Evolutionary conservation across 805 yeast genomes (phyloP).

Genomic region (Yarrowia sp.): DNA sequence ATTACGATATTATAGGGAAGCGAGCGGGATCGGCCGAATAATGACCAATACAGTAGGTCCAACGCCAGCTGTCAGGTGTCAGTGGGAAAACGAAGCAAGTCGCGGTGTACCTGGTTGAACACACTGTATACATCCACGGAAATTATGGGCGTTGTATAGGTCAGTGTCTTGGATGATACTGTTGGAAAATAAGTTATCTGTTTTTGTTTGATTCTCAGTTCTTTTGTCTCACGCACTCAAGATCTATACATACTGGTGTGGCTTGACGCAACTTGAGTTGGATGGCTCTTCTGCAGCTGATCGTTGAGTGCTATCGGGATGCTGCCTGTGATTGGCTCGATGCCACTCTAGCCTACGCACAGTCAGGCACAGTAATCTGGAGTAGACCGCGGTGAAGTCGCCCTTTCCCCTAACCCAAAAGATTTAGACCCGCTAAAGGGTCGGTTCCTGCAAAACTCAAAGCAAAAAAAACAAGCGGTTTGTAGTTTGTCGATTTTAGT

Average conservation of each 20-base stretch:
- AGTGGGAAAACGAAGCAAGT: neutral
- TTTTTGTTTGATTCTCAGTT: too few relatives aligned
- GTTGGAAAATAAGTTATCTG: too few relatives aligned
- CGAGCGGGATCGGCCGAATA: constrained; percentile 8
- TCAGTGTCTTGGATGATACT: too few relatives aligned
- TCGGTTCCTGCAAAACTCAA: neutral
- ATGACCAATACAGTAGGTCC: neutral
- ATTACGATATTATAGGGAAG: neutral
- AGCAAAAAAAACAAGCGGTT: neutral
- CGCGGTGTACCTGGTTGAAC: too few relatives aligned
- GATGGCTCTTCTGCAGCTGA: neutral
- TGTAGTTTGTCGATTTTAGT: too few relatives aligned
- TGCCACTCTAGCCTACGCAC: neutral
- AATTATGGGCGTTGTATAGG: too few relatives aligned
- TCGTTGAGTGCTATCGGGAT: neutral
- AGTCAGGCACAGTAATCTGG: constrained; percentile 16
- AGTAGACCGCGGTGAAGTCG: neutral
- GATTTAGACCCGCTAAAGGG: constrained; percentile 14
- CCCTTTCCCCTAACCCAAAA: constrained; percentile 4
- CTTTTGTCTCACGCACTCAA: too few relatives aligned
- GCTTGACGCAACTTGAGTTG: neutral
- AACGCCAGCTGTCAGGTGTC: constrained; percentile 6
- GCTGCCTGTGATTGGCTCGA: neutral
- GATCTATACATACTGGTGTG: neutral
- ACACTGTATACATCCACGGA: constrained; percentile 4